Conservation (phyloP, 768 basidiomycete genomes). For the Xerocomellus amylosporus region DNA sequence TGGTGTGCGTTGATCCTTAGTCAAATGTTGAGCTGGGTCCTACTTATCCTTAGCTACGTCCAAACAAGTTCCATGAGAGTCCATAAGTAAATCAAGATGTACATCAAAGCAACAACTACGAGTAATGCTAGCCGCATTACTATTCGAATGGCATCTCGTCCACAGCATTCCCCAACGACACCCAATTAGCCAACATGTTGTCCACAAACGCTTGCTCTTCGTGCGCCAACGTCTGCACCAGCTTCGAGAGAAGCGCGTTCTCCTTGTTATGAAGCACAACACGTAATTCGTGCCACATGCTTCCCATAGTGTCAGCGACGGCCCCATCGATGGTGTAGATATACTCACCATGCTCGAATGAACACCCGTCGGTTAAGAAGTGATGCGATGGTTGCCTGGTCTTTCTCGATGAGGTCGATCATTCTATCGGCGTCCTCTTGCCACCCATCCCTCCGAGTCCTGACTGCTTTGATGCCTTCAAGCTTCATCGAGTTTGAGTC, state of each 20-base stretch:
- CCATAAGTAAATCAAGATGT: conserved; percentile 14
- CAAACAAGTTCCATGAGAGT: conserved; percentile 9
- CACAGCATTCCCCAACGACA: conserved; percentile 62
- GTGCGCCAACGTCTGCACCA: conserved; percentile 68
- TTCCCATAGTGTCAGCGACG: conserved; percentile 30
- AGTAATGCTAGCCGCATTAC: conserved; percentile 12
- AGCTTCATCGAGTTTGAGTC: conserved; percentile 74
- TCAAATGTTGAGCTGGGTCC: background rate
- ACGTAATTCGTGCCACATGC: conserved; percentile 95
- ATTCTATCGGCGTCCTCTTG: conserved; percentile 81
- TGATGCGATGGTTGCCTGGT: conserved; percentile 75
- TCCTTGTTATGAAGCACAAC: conserved; percentile 90
- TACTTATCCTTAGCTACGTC: background rate
- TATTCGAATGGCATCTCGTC: conserved; percentile 86
- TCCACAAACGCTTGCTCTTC: conserved; percentile 73
- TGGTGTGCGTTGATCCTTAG: background rate
- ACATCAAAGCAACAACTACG: conserved; percentile 3
- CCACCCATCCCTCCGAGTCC: conserved; percentile 87
- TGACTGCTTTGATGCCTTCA: conserved; percentile 63
- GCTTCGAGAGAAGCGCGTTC: conserved; percentile 72
- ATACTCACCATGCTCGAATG: conserved; percentile 75
- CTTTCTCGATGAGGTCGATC: conserved; percentile 71
- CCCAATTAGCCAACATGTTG: conserved; percentile 68
- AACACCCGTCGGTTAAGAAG: conserved; percentile 80
- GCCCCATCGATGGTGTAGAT: background rate